Percentiles rank a stretch among this genome's conserved stretches.
These are phyloP conservation scores for Fusarium transvaalense DNA, from an alignment of 2,329 filamentous ascomycete species.

Conservation along the genomic window DNA sequence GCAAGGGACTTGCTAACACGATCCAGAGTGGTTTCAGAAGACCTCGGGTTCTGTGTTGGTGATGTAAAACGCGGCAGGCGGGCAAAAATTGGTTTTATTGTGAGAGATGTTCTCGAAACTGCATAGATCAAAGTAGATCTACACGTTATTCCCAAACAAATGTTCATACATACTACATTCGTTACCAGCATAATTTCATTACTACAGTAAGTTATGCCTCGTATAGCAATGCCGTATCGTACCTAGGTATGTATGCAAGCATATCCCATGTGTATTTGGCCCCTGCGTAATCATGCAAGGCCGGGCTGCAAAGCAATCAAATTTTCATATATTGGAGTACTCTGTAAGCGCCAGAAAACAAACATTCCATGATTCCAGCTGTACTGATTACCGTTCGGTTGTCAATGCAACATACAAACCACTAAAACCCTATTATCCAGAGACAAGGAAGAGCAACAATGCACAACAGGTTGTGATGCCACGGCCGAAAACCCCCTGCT, in stretches of 20 bases:
- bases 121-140: background rate
- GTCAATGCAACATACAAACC: background rate
- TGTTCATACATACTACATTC: background rate
- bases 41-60: conserved; percentile 10
- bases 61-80: background rate
- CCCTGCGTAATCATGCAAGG: background rate
- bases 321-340: background rate
- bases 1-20: conserved; percentile 26
- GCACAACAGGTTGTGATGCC: conserved; percentile 1
- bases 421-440: background rate
- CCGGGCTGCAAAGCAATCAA: background rate
- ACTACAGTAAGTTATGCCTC: conserved; percentile 1
- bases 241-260: background rate
- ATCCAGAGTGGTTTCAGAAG: conserved; percentile 35
- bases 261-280: background rate
- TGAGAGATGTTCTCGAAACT: background rate
- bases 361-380: background rate
- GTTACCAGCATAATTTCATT: background rate
- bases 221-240: background rate
- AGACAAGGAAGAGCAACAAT: conserved; percentile 9
- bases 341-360: background rate
- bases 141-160: background rate
- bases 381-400: background rate
- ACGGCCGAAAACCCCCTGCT: conserved; percentile 21
- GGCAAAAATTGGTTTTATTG: background rate